These are phyloP conservation scores for Fusarium incarnatum DNA, from an alignment of 2,329 filamentous ascomycete genomes.

Conservation along the genomic window DNA sequence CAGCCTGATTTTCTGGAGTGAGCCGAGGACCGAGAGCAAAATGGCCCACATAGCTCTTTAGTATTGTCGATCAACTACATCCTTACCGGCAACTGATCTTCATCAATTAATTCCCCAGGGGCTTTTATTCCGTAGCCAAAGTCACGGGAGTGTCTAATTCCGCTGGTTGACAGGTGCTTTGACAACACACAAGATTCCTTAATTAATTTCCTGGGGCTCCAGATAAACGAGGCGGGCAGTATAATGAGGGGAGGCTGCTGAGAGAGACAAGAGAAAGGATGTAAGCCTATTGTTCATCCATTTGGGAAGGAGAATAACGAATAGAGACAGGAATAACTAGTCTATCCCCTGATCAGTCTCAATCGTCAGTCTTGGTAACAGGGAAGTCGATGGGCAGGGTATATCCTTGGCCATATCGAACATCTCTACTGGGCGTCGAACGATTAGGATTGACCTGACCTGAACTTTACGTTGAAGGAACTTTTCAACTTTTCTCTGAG, in stretches of 20 bases:
- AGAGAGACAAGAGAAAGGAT: not conserved
- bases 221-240: conserved; percentile 3
- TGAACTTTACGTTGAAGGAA: not conserved
- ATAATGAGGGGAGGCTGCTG: not conserved
- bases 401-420: not conserved
- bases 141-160: not conserved
- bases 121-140: not conserved
- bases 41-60: not conserved
- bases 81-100: conserved; percentile 8
- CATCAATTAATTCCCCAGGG: not conserved
- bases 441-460: not conserved
- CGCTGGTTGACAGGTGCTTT: not conserved
- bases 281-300: not conserved
- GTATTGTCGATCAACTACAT: not conserved
- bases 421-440: not conserved
- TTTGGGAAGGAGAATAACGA: not conserved
- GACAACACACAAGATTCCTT: not conserved
- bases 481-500: not conserved
- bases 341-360: not conserved
- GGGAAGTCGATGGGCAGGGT: not conserved
- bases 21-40: not conserved
- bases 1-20: not conserved
- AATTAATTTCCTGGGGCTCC: not conserved
- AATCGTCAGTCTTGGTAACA: not conserved
- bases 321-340: not conserved